These are phyloP conservation scores for Haplosporangium sp. DNA, from an alignment of 371 early-diverging fungal species.

Conservation along the genomic window DNA sequence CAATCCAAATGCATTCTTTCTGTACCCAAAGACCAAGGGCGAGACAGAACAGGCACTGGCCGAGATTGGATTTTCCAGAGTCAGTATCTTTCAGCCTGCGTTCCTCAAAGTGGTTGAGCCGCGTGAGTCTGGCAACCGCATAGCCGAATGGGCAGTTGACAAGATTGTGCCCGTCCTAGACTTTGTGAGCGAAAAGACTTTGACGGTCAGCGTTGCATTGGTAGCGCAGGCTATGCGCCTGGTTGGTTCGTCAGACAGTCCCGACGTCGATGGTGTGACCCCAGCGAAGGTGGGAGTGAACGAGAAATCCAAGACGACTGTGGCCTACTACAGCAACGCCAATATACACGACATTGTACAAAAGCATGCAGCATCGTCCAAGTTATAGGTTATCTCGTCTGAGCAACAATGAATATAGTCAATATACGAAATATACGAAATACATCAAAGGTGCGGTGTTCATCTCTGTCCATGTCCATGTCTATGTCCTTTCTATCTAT, in stretches of 20 bases:
- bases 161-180: conserved; percentile 33
- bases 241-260: conserved; percentile 14
- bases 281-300: conserved; percentile 23
- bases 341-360: conserved; percentile 46
- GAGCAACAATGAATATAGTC: no score
- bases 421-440: no score
- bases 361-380: conserved; percentile 16
- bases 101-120: conserved; percentile 62
- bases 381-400: conserved; percentile 11
- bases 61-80: conserved; percentile 70
- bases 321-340: conserved; percentile 29
- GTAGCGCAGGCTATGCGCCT: conserved; percentile 44
- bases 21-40: conserved; percentile 82
- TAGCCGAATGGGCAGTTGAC: conserved; percentile 15
- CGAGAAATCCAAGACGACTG: conserved; percentile 23
- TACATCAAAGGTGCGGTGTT: no score
- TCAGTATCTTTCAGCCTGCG: conserved; percentile 75
- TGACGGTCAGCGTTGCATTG: conserved; percentile 26
- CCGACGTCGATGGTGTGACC: conserved; percentile 29
- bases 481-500: no score
- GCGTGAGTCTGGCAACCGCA: conserved; percentile 5
- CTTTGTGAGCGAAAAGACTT: conserved; percentile 16
- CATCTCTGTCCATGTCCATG: no score
- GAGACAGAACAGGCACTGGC: conserved; percentile 74
- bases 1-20: conserved; percentile 67